Conservation (phyloP, 345 rosid species). For the Populus tremula region DNA sequence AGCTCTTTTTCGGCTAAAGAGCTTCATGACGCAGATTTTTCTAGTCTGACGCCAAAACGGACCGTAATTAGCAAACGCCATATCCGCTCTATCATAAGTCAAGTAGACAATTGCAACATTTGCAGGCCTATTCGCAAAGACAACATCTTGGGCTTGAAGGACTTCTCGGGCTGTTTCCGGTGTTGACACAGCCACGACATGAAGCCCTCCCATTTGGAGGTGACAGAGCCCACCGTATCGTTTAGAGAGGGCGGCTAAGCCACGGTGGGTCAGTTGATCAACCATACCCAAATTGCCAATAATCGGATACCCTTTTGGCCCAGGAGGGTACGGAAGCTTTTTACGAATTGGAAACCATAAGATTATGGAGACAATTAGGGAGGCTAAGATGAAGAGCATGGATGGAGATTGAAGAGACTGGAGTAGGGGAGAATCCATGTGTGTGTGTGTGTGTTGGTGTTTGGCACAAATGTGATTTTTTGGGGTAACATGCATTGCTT, state of each 20-base stretch:
- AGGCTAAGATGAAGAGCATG: background rate
- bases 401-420: background rate
- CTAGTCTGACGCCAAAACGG: slow-evolving; percentile 33
- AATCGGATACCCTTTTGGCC: slow-evolving; percentile 20
- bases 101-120: slow-evolving; percentile 22
- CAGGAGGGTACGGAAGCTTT: slow-evolving; percentile 11
- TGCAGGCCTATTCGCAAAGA: slow-evolving; percentile 25
- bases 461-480: background rate
- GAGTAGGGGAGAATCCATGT: slow-evolving; percentile 4
- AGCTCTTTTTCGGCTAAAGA: slow-evolving; percentile 26
- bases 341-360: background rate
- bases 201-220: slow-evolving; percentile 25
- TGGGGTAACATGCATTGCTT: background rate
- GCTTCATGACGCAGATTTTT: slow-evolving; percentile 29
- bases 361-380: background rate
- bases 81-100: slow-evolving; percentile 28
- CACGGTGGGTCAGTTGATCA: slow-evolving; percentile 28
- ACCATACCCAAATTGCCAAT: slow-evolving; percentile 19
- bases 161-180: slow-evolving; percentile 24
- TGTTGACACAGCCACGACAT: slow-evolving; percentile 17
- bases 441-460: background rate
- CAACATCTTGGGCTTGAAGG: slow-evolving; percentile 24
- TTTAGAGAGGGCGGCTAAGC: slow-evolving; percentile 18
- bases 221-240: slow-evolving; percentile 20
- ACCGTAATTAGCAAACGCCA: slow-evolving; percentile 34